A percentile compares a stretch with the other conserved stretches of the same genome.
These are phyloP conservation scores for Neophaeococcomyces mojaviensis DNA, from an alignment of 2,329 filamentous ascomycete species.

Conservation along the genomic window DNA sequence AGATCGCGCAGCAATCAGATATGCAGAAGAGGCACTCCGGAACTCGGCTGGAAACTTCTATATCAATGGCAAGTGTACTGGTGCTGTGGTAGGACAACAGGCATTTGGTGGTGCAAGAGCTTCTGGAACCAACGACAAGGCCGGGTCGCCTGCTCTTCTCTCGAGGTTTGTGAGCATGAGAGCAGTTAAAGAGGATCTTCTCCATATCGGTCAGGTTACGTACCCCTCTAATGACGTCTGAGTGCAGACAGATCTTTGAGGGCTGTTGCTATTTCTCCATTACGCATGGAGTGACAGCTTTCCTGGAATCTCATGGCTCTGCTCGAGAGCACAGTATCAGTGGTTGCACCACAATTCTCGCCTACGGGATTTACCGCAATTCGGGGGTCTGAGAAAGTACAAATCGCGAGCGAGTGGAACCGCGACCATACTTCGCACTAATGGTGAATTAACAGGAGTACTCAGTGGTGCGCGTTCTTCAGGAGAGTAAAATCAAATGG, in stretches of 20 bases:
- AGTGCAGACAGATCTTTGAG: slow-evolving; percentile 15
- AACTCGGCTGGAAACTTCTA: slow-evolving; percentile 37
- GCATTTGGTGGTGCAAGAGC: slow-evolving; percentile 62
- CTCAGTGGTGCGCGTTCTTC: no score
- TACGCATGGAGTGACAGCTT: no score
- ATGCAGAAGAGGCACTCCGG: slow-evolving; percentile 32
- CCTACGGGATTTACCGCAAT: no score
- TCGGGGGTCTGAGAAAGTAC: no score
- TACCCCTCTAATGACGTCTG: slow-evolving; percentile 46
- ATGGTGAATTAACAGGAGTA: no score
- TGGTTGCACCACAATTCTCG: no score
- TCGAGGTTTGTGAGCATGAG: slow-evolving; percentile 60
- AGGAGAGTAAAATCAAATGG: no score
- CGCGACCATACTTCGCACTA: no score
- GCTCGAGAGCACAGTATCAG: no score
- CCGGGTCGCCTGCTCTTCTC: slow-evolving; percentile 57
- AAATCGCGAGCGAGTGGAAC: no score
- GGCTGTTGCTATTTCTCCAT: no score
- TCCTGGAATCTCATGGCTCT: no score
- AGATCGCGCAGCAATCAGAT: slow-evolving; percentile 30
- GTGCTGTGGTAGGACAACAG: slow-evolving; percentile 65
- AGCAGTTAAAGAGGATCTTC: slow-evolving; percentile 70
- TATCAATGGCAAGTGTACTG: slow-evolving; percentile 49
- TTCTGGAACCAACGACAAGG: slow-evolving; percentile 67
- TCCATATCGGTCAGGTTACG: slow-evolving; percentile 51